A percentile compares a stretch with the other conserved stretches of the same genome.
phyloP scores from a whole-genome alignment of 2,329 filamentous ascomycete genomes.

The Talaromyces sp. region DNA sequence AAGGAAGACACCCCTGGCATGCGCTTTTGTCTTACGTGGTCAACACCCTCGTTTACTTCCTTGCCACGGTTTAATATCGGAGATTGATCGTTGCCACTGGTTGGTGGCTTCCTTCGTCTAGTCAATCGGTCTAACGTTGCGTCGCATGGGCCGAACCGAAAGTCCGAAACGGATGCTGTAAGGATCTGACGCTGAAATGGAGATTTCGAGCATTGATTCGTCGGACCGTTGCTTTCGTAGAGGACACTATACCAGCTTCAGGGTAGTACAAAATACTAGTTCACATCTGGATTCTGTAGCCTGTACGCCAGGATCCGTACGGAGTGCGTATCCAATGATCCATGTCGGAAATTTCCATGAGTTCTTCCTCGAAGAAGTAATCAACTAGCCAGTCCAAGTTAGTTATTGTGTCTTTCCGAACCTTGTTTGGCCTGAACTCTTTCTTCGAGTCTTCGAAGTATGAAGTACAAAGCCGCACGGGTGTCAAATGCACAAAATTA shows the following conservation, averaged over 20 bases:
- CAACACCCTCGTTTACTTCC: not conserved
- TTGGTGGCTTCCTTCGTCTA: not conserved
- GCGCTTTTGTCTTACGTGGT: not conserved
- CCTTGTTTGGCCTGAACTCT: not conserved
- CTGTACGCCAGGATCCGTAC: not conserved
- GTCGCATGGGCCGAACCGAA: not conserved
- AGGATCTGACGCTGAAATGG: not conserved
- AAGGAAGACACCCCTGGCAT: not conserved
- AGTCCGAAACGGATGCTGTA: not conserved
- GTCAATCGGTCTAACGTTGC: not conserved
- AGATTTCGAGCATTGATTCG: slow-evolving; percentile 4
- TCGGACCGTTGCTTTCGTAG: not conserved
- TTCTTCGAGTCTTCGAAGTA: not conserved
- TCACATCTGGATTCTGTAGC: not conserved
- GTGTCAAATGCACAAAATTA: not conserved
- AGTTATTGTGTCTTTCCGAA: not conserved
- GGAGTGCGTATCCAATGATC: not conserved
- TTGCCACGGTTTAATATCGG: slow-evolving; percentile 10
- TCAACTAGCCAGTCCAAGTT: not conserved
- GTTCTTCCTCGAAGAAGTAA: not conserved
- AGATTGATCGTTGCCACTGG: slow-evolving; percentile 5
- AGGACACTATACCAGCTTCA: not conserved
- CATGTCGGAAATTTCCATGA: not conserved
- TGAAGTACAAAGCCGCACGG: not conserved
- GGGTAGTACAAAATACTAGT: not conserved